Conservation (phyloP, 2,329 filamentous ascomycete genomes). For the Claviceps pusilla region DNA sequence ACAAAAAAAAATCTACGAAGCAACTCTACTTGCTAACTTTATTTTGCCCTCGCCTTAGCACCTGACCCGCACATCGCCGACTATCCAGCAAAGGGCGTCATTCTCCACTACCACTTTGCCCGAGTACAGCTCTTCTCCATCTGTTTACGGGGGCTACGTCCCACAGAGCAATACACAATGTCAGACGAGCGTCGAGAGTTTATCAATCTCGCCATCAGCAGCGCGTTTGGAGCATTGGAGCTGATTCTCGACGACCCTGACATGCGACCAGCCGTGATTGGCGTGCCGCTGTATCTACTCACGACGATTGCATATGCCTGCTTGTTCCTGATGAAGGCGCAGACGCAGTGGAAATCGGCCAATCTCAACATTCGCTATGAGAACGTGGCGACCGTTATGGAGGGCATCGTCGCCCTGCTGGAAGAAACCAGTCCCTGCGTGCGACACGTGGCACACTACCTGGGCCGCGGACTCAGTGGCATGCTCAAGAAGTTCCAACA, state of each 20-base stretch:
- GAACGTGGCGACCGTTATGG: slow-evolving; percentile 15
- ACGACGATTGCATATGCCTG: slow-evolving; percentile 19
- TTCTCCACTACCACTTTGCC: slow-evolving; percentile 35
- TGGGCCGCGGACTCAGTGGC: slow-evolving; percentile 14
- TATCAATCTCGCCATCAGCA: slow-evolving; percentile 25
- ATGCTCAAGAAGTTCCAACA: slow-evolving; percentile 17
- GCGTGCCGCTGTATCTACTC: slow-evolving; percentile 18
- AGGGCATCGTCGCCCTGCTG: slow-evolving; percentile 12
- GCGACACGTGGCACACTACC: slow-evolving; percentile 16
- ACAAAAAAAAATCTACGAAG: neutral
- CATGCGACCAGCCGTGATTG: slow-evolving; percentile 17
- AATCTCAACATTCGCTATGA: slow-evolving; percentile 16
- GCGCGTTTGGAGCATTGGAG: slow-evolving; percentile 16
- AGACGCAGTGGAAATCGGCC: slow-evolving; percentile 16
- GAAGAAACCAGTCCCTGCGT: slow-evolving; percentile 13
- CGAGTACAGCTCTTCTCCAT: slow-evolving; percentile 34
- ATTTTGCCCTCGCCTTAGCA: slow-evolving; percentile 13
- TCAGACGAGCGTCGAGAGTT: slow-evolving; percentile 29
- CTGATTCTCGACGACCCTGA: slow-evolving; percentile 17
- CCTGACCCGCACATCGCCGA: slow-evolving; percentile 30
- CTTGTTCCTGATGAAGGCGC: slow-evolving; percentile 19
- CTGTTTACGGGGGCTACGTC: slow-evolving; percentile 23
- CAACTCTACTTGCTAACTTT: neutral
- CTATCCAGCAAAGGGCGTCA: slow-evolving; percentile 34
- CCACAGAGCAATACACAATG: slow-evolving; percentile 23